Percentiles rank a stretch among this genome's conserved stretches.
Evolutionary conservation across 306 rosid species (phyloP).

Genomic region (Gillenia trifoliata): DNA sequence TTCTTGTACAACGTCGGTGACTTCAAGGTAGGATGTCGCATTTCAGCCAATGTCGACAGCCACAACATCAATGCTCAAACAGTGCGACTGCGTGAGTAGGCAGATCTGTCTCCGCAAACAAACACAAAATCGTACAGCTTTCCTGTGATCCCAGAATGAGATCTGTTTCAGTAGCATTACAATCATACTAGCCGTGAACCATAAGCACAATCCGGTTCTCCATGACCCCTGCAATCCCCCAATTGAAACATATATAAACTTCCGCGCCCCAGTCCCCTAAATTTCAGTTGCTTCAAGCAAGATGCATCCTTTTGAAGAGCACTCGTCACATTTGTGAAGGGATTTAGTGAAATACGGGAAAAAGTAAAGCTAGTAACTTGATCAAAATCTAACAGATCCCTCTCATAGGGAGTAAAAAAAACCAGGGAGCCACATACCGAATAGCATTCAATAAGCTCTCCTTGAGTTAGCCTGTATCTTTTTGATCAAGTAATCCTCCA

Average conservation of each 20-base stretch:
- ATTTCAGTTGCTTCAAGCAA: not conserved
- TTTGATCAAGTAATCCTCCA: slow-evolving; percentile 60
- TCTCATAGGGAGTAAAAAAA: not conserved
- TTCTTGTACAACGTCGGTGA: no score
- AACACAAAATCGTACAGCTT: not conserved
- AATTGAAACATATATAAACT: not conserved
- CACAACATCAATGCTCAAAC: not conserved
- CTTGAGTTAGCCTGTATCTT: slow-evolving; percentile 37
- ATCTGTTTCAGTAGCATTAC: not conserved
- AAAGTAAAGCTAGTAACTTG: not conserved
- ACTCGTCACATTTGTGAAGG: not conserved
- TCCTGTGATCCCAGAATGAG: not conserved
- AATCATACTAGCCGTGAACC: not conserved
- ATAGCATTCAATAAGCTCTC: slow-evolving; percentile 8
- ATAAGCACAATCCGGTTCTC: not conserved
- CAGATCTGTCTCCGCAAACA: not conserved
- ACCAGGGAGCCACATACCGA: not conserved
- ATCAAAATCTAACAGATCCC: not conserved
- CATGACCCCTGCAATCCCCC: not conserved
- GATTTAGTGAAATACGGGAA: not conserved
- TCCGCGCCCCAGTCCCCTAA: no score
- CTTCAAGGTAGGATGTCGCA: no score
- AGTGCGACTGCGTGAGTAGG: no score
- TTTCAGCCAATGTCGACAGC: not conserved
- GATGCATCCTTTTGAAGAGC: not conserved